Conservation (phyloP, 2,329 filamentous ascomycete genomes). For the Aureobasidium uvarum region DNA sequence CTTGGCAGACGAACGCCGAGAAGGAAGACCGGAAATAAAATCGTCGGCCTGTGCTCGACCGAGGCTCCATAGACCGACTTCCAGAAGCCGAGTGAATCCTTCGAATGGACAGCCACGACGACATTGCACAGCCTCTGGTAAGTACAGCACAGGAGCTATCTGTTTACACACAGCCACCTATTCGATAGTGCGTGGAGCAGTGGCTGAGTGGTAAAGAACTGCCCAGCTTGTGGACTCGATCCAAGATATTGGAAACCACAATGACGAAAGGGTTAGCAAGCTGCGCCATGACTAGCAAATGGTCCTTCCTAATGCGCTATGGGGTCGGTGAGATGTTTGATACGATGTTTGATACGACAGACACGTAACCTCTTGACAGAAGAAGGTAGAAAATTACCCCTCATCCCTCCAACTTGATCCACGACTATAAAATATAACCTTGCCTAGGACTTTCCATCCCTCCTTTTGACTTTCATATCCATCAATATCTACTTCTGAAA, state of each 20-base stretch:
- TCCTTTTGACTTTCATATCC: not conserved
- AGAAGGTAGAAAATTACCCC: not conserved
- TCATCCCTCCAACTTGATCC: not conserved
- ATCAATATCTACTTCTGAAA: not conserved
- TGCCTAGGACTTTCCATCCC: not conserved
- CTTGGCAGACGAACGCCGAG: conserved; percentile 1
- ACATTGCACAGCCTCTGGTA: conserved; percentile 11
- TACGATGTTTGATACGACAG: conserved; percentile 18
- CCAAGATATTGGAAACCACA: not conserved
- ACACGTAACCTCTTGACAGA: conserved; percentile 1
- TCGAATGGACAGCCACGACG: not conserved
- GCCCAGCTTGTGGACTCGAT: not conserved
- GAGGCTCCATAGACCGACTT: not conserved
- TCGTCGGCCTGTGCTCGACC: not conserved
- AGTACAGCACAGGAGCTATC: not conserved
- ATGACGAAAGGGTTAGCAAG: not conserved
- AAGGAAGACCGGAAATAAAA: conserved; percentile 8
- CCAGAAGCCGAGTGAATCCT: conserved; percentile 4
- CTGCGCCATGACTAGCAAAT: conserved; percentile 22
- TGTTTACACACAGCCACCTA: conserved; percentile 7
- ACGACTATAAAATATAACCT: conserved; percentile 11
- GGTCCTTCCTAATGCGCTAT: conserved; percentile 19
- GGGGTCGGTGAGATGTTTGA: conserved; percentile 12
- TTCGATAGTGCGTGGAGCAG: not conserved
- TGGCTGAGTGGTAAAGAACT: not conserved